phyloP scores from a whole-genome alignment of 257 asterid genomes.

The Nicotiana tabacum region DNA sequence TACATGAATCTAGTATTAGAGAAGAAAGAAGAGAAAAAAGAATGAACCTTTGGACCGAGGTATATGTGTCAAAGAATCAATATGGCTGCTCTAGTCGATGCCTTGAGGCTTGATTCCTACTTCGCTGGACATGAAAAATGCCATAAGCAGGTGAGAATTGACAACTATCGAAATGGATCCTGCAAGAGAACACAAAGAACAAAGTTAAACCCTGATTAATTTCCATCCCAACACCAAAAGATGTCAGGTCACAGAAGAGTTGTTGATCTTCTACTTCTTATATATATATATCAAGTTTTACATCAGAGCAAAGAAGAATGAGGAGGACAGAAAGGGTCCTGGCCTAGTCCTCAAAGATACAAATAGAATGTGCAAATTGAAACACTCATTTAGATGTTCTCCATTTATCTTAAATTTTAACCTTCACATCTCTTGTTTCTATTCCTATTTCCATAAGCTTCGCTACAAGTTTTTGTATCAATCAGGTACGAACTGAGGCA shows the following conservation, averaged over 20 bases:
- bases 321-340: background rate
- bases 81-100: background rate
- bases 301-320: background rate
- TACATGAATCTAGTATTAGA: background rate
- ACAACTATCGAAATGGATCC: background rate
- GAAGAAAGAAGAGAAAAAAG: background rate
- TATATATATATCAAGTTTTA: background rate
- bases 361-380: background rate
- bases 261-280: background rate
- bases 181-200: conserved; percentile 5
- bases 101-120: background rate
- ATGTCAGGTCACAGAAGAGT: background rate
- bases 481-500: background rate
- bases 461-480: background rate
- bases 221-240: background rate
- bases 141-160: background rate
- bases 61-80: background rate
- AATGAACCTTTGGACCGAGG: background rate
- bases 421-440: background rate
- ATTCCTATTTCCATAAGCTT: background rate
- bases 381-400: background rate
- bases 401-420: background rate
- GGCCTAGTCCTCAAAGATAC: background rate
- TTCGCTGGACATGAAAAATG: background rate
- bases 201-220: background rate